Evolutionary conservation across 345 rosid species (phyloP).

Genomic region (Euphorbia pulcherrima): DNA sequence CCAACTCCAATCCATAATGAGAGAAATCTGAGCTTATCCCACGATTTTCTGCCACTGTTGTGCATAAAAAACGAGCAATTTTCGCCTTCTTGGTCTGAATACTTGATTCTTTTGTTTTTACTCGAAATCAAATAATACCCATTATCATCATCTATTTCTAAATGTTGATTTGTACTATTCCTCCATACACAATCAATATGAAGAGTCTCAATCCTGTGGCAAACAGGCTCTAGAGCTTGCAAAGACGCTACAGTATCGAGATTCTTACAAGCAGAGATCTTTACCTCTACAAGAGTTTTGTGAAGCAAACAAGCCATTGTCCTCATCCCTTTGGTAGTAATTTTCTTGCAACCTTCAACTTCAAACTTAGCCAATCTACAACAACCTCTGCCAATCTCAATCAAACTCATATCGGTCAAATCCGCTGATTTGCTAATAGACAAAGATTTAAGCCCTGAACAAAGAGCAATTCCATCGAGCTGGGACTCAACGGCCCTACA

Average conservation of each 20-base stretch:
- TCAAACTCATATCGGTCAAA: constrained; percentile 75
- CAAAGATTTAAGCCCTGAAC: constrained; percentile 53
- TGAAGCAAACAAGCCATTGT: constrained; percentile 48
- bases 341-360: constrained; percentile 72
- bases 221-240: constrained; percentile 57
- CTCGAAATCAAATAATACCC: constrained; percentile 16
- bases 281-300: constrained; percentile 55
- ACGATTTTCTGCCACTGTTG: constrained; percentile 32
- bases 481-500: constrained; percentile 56
- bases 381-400: constrained; percentile 78
- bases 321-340: constrained; percentile 63
- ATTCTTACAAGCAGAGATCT: constrained; percentile 65
- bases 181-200: constrained; percentile 88
- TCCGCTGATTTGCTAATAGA: constrained; percentile 57
- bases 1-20: constrained; percentile 79
- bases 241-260: constrained; percentile 50
- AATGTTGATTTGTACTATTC: constrained; percentile 28
- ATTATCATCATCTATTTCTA: neutral
- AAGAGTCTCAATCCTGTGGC: constrained; percentile 53
- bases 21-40: constrained; percentile 64
- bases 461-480: constrained; percentile 71
- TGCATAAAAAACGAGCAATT: constrained; percentile 4
- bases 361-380: constrained; percentile 56
- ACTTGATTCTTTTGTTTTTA: constrained; percentile 46
- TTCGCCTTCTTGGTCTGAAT: constrained; percentile 16